Base-by-base conservation (phyloP, 2,329 filamentous ascomycete genomes). In the Nemania serpens region DNA sequence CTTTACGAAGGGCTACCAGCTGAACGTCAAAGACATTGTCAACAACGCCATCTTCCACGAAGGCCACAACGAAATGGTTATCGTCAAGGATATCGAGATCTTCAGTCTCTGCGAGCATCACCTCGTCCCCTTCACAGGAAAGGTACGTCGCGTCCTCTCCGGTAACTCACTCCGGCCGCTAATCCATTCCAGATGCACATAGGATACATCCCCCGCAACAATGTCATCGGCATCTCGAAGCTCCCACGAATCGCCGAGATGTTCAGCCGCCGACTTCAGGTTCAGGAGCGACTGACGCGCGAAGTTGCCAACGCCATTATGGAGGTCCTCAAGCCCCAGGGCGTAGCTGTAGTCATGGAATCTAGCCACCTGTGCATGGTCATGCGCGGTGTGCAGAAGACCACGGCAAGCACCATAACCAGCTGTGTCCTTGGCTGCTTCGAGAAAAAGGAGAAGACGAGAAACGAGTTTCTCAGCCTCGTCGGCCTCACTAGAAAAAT, bases 401-500 rank as follows among this genome's bases (percentile, higher is more conserved):
- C 92, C 0, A 86, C 84, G 42, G 88, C 91, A 52, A 90, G 86
- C 17, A 98, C 95, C 6, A 95, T 96, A 39, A 99, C 95, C 17
- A 97, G 93, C 79, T 98, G 94, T 75, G 96, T 99, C 78, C 85
- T 98, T n/a, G 95, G 95, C 41, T 93, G 93, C 71, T 96, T 99
- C 82, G 89, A 97, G 73, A 89, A 88, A 62, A 92, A 91, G 70
- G 91, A 92, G 63, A 97, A 97, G 83, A 97, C 94, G 11, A 84
- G 95, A 70, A 96, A 97, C 74, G 95, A 99, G 77, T 99, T 99
- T 73, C 79, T 99, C 73, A 97, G 88, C 70, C 82, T 99, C 37
- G 80, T 89, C 36, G 84, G 84, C 41, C 76, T 93, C 3, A 29
- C 25, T 7, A 7, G 25, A 29, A 29, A 29, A 29, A 29, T 29